Percentiles rank a stretch among this genome's conserved stretches.
phyloP scores from a whole-genome alignment of 768 basidiomycete species.

The Mycena kentingensis region DNA sequence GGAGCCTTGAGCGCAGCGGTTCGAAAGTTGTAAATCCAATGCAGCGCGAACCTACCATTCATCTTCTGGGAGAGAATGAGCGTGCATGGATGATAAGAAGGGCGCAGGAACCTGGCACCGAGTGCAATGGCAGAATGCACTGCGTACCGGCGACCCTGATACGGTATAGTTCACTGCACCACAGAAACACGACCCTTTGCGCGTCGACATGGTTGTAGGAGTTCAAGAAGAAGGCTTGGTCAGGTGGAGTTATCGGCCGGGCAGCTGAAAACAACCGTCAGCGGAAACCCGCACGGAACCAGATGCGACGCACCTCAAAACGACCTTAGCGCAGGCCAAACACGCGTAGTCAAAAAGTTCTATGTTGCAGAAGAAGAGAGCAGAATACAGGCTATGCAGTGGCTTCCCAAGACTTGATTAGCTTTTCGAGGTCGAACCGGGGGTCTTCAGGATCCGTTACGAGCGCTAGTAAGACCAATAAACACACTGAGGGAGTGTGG shows the following conservation, averaged over 20 bases:
- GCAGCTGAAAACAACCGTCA: background rate
- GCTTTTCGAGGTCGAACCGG: slow-evolving; percentile 92
- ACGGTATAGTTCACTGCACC: slow-evolving; percentile 51
- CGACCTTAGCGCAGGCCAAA: background rate
- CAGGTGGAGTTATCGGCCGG: slow-evolving; percentile 11
- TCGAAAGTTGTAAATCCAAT: slow-evolving; percentile 2
- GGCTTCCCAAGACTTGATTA: slow-evolving; percentile 69
- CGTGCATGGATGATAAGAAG: background rate
- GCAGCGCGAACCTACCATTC: slow-evolving; percentile 40
- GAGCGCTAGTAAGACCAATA: slow-evolving; percentile 5
- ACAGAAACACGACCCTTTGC: slow-evolving; percentile 63
- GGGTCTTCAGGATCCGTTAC: slow-evolving; percentile 94
- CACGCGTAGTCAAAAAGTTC: background rate
- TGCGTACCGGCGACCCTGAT: slow-evolving; percentile 49
- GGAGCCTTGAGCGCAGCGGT: slow-evolving; percentile 41
- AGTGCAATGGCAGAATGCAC: slow-evolving; percentile 72
- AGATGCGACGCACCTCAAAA: background rate
- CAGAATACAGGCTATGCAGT: slow-evolving; percentile 19
- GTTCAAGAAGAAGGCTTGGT: background rate
- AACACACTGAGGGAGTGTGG: slow-evolving; percentile 6
- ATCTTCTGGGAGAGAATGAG: slow-evolving; percentile 24
- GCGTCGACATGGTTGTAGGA: slow-evolving; percentile 12
- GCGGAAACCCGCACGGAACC: background rate
- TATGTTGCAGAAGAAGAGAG: slow-evolving; percentile 16
- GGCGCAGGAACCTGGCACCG: slow-evolving; percentile 53